Evolutionary conservation across 257 asterid genomes (phyloP).

Genomic region (Euphrasia confusa): DNA sequence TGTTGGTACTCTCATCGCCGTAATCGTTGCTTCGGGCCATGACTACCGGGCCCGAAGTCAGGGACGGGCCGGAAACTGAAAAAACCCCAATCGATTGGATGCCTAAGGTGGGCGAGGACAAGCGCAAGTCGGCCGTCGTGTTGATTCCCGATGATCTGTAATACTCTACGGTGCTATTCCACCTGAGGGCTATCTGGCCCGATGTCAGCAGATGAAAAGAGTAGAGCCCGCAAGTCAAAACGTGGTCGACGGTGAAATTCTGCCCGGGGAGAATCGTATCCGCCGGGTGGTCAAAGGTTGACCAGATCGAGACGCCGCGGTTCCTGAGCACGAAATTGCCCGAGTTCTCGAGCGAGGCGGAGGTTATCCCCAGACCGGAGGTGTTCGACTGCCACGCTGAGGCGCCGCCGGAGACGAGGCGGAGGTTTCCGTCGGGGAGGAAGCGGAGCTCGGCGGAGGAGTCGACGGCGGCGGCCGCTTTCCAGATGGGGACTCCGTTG

Average conservation of each 20-base stretch:
- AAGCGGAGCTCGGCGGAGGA: conserved; percentile 39
- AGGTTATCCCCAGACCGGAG: conserved; percentile 39
- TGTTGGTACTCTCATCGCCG: conserved; percentile 37
- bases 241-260: conserved; percentile 38
- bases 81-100: conserved; percentile 46
- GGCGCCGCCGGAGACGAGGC: conserved; percentile 42
- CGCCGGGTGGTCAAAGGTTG: conserved; percentile 64
- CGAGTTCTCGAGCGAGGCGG: conserved; percentile 50
- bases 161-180: conserved; percentile 47
- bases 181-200: conserved; percentile 47
- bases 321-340: conserved; percentile 58
- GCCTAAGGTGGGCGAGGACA: conserved; percentile 55
- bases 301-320: conserved; percentile 40
- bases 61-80: conserved; percentile 39
- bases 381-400: conserved; percentile 68
- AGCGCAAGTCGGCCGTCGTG: conserved; percentile 23
- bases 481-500: conserved; percentile 54
- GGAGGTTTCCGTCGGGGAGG: conserved; percentile 55
- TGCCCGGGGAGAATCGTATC: conserved; percentile 64
- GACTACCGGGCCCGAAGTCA: conserved; percentile 25
- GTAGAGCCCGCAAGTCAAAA: conserved; percentile 47
- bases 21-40: conserved; percentile 56
- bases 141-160: conserved; percentile 42
- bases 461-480: conserved; percentile 54
- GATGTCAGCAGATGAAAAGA: conserved; percentile 35